Evolutionary conservation across 306 rosid species (phyloP).

Genomic region (Calophaca sinica): DNA sequence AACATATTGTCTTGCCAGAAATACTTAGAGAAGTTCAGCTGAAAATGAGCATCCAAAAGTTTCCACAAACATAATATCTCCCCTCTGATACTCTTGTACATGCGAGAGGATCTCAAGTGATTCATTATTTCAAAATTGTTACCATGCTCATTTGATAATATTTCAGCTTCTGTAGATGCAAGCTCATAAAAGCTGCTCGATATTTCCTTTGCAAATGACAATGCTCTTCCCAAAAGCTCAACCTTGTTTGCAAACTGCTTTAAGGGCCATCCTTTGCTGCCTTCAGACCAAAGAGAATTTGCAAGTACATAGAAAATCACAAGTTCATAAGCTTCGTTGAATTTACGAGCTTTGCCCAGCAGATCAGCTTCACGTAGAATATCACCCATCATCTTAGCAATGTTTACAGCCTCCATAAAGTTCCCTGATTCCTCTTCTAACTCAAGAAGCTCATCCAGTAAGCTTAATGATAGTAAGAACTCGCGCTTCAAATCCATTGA

Average conservation of each 20-base stretch:
- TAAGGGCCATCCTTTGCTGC: constrained; percentile 78
- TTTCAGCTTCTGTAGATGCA: constrained; percentile 59
- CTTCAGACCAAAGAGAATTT: constrained; percentile 72
- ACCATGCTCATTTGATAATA: constrained; percentile 49
- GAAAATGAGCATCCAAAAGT: constrained; percentile 69
- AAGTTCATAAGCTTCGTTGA: constrained; percentile 56
- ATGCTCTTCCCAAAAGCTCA: constrained; percentile 62
- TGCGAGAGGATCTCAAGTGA: constrained; percentile 55
- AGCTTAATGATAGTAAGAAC: constrained; percentile 57
- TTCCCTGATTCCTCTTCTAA: constrained; percentile 79
- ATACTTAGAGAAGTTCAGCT: constrained; percentile 46
- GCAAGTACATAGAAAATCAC: constrained; percentile 56
- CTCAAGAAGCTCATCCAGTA: constrained; percentile 66
- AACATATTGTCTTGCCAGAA: constrained; percentile 51
- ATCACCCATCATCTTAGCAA: constrained; percentile 68
- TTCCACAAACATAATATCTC: constrained; percentile 66
- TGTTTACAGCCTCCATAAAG: constrained; percentile 62
- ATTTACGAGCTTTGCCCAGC: constrained; percentile 64
- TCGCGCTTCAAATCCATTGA: constrained; percentile 58
- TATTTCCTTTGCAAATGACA: constrained; percentile 54
- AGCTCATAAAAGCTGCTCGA: constrained; percentile 44
- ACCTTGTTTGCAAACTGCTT: constrained; percentile 55
- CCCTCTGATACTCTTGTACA: constrained; percentile 51
- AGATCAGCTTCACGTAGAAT: constrained; percentile 54
- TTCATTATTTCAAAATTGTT: constrained; percentile 30